Base-by-base conservation (phyloP, 768 basidiomycete genomes). In the Tephrocybe sp. region DNA sequence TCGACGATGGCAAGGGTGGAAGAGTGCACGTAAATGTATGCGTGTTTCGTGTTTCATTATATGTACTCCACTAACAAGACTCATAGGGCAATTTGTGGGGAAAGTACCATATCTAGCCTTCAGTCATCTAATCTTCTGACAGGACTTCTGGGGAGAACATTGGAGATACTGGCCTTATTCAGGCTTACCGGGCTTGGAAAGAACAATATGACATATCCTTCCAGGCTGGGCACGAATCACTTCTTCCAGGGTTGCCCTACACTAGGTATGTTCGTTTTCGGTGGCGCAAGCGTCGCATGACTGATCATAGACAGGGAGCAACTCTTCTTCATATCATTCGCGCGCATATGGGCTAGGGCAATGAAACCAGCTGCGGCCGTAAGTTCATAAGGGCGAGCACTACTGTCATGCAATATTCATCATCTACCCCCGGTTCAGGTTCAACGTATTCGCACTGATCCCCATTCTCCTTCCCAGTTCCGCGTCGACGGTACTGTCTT, bases 121-220 rank as follows among this genome's bases (percentile, higher is more conserved):
- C 38, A 39, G 7, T 21, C 7, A 21, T 12, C 7, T 9, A 20
- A 39, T 18, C 7, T 9, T 12, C 8, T 12, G 20, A 51, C 48
- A 91, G 90, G 46, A 97, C 93, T 1, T 90, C 90, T 10, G 92
- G 92, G 5, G 93, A 96, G 68, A 93, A 93, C 63, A 92, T 94
- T 50, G 93, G 90, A 6, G 93, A 96, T 63, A 80, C 79, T 0
- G 90, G 90, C 10, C 69, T 93, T 17, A 84, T 93, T 38, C 91
- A 93, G 66, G 85, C 94, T 0, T 96, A 84, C 67, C 80, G 88
- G 10, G 97, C 97, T 15, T 99, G 97, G 97, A 85, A 90, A 65
- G 76, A 76, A 14, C 88, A 92, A 53, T 88, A 76, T 61, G 67
- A 80, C 42, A 68, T 72, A n/a, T 85, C 86, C 1, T 69, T 77